phyloP scores from a whole-genome alignment of 371 early-diverging fungal species.

The Rhizopus delemar region DNA sequence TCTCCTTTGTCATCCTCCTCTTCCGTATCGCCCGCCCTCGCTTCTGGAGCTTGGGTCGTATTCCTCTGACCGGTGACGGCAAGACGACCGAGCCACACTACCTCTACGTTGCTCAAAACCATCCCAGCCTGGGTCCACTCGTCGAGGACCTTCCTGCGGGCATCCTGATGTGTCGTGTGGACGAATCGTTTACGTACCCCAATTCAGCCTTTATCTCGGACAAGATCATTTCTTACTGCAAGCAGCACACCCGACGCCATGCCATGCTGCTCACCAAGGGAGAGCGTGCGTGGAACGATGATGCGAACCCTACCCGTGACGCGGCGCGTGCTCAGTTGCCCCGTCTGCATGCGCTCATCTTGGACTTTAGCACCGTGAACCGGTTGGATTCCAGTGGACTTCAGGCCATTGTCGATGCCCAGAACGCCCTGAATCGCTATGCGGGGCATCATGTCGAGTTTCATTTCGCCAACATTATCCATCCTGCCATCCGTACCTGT shows the following conservation, averaged over 20 bases:
- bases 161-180: conserved; percentile 60
- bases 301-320: conserved; percentile 25
- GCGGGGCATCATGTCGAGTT: conserved; percentile 57
- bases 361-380: conserved; percentile 69
- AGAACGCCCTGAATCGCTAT: conserved; percentile 52
- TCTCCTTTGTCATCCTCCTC: conserved; percentile 66
- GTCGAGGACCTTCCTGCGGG: conserved; percentile 56
- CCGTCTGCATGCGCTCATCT: conserved; percentile 59
- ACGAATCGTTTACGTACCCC: conserved; percentile 71
- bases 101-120: conserved; percentile 45
- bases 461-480: conserved; percentile 50
- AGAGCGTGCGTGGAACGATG: conserved; percentile 59
- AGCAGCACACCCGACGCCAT: conserved; percentile 34
- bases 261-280: conserved; percentile 29
- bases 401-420: conserved; percentile 62
- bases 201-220: conserved; percentile 62
- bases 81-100: conserved; percentile 13
- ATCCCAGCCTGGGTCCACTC: conserved; percentile 39
- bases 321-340: conserved; percentile 39
- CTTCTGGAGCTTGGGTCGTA: conserved; percentile 45
- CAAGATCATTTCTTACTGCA: conserved; percentile 48
- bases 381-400: conserved; percentile 66
- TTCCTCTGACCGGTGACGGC: conserved; percentile 28
- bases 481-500: conserved; percentile 40
- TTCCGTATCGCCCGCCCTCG: conserved; percentile 74